phyloP scores from a whole-genome alignment of 2,329 filamentous ascomycete genomes.

The Helotiales sp. region DNA sequence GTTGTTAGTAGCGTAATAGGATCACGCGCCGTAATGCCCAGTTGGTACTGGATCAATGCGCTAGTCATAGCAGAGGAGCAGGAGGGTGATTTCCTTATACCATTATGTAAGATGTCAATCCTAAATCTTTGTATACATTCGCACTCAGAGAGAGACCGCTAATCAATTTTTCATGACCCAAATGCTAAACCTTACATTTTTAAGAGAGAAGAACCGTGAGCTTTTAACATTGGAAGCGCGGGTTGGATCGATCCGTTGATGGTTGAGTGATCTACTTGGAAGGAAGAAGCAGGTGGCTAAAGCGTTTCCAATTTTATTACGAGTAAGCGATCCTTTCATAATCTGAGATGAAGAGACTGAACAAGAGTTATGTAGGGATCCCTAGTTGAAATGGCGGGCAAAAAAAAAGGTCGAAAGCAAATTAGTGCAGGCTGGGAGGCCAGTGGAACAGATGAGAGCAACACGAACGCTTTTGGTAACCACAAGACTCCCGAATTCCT shows the following conservation, averaged over 20 bases:
- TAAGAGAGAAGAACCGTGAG: not conserved
- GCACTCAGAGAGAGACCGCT: not conserved
- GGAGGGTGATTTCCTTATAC: not conserved
- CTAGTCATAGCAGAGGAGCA: not conserved
- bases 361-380: conserved; percentile 2
- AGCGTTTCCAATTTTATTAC: not conserved
- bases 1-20: not conserved
- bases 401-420: conserved; percentile 11
- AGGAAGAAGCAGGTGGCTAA: conserved; percentile 12
- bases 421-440: conserved; percentile 10
- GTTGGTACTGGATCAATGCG: not conserved
- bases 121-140: not conserved
- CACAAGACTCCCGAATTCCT: not conserved
- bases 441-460: conserved; percentile 17
- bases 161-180: not conserved
- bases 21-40: too few species aligned
- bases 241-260: not conserved
- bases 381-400: conserved; percentile 1
- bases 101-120: not conserved
- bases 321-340: conserved; percentile 15
- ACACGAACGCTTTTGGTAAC: conserved; percentile 10
- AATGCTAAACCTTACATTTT: not conserved
- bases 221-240: not conserved
- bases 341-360: not conserved
- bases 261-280: conserved; percentile 1